Percentiles rank a stretch among this genome's conserved stretches.
Conservation (phyloP, 768 basidiomycete genomes). For the Serendipita sp. region DNA sequence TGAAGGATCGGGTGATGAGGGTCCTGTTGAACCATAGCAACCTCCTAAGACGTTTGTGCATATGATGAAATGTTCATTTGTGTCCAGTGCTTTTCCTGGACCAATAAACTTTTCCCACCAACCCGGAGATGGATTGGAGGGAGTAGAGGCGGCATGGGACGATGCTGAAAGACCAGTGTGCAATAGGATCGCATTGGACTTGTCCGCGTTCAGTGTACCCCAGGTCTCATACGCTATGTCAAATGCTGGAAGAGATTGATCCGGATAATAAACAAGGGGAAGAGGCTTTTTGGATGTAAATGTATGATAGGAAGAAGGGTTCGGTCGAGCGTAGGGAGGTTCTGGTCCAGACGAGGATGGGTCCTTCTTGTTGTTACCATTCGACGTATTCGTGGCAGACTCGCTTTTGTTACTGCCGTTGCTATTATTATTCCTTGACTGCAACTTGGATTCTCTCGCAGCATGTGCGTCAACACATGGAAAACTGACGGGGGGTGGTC, state of each 20-base stretch:
- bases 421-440: constrained; percentile 15
- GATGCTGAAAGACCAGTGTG: constrained; percentile 94
- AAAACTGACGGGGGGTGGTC: constrained; percentile 20
- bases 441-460: constrained; percentile 41
- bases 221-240: constrained; percentile 96
- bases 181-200: constrained; percentile 82
- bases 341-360: constrained; percentile 48
- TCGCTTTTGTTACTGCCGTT: constrained; percentile 9
- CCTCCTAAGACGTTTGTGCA: constrained; percentile 96
- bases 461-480: constrained; percentile 76
- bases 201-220: constrained; percentile 65
- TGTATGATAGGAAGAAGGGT: constrained; percentile 50
- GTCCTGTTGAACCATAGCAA: constrained; percentile 95
- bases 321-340: constrained; percentile 66
- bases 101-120: constrained; percentile 99
- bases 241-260: constrained; percentile 43
- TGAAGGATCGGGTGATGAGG: constrained; percentile 60
- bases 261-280: constrained; percentile 43
- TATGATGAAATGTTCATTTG: constrained; percentile 77
- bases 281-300: constrained; percentile 49
- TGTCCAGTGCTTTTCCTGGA: constrained; percentile 85
- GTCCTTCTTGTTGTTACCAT: constrained; percentile 9
- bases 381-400: constrained; percentile 8
- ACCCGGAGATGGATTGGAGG: constrained; percentile 59
- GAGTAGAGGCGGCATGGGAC: constrained; percentile 79